Percentiles rank a stretch among this genome's conserved stretches.
Evolutionary conservation across 148 eudicot genomes (phyloP).

Genomic region (Rhododendron henanense): DNA sequence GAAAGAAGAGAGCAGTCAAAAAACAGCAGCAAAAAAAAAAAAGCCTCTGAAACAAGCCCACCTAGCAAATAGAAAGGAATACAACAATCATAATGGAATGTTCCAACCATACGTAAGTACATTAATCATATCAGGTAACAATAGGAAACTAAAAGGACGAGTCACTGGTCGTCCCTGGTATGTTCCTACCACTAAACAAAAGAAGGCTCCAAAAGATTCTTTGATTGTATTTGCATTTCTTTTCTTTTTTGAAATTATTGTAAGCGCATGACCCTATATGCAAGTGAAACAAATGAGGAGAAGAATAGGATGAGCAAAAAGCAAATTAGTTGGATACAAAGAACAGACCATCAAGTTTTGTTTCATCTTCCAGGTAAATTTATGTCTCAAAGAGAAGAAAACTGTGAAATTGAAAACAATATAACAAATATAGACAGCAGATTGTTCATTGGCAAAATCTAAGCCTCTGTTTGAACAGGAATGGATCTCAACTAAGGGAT

Average conservation of each 20-base stretch:
- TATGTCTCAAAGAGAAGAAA: not conserved
- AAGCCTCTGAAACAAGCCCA: not conserved
- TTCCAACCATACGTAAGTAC: not conserved
- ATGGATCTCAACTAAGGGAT: not conserved
- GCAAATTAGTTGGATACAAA: not conserved
- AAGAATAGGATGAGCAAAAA: not conserved
- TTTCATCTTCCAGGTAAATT: not conserved
- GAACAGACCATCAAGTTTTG: not conserved
- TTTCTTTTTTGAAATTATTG: not conserved
- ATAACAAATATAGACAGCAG: not conserved
- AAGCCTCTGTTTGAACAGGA: not conserved
- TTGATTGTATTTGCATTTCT: not conserved
- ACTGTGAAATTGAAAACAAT: not conserved
- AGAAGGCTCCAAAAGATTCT: not conserved
- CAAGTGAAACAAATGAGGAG: not conserved
- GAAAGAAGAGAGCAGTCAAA: constrained; percentile 13
- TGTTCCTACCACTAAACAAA: not conserved
- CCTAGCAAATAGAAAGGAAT: not conserved
- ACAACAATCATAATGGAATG: not conserved
- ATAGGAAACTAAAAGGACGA: not conserved
- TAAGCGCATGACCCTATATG: not conserved
- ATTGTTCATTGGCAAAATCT: not conserved
- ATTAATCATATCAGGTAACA: not conserved
- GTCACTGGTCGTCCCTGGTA: not conserved
- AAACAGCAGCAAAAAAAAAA: not conserved